Conservation (phyloP, 257 asterid genomes). For the Nicotiana noctiflora region DNA sequence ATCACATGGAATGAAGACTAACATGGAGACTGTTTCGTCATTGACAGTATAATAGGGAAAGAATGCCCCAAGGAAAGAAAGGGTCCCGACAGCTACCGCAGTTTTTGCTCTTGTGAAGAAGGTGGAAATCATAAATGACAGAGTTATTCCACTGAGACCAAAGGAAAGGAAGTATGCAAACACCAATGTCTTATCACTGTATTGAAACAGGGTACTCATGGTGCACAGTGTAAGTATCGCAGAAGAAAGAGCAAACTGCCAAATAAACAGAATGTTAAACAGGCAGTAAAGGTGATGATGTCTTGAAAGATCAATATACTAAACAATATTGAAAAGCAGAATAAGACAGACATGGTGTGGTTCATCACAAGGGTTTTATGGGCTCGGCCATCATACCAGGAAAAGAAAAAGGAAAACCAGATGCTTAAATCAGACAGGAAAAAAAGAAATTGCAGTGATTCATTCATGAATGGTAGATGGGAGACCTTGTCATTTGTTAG, state of each 20-base stretch:
- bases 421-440: neutral
- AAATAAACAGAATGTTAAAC: conserved; percentile 12
- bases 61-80: conserved; percentile 90
- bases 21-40: conserved; percentile 73
- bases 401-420: neutral
- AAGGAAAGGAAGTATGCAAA: conserved; percentile 85
- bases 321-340: neutral
- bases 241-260: conserved; percentile 86
- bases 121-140: conserved; percentile 79
- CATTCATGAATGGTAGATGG: neutral
- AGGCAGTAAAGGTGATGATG: neutral
- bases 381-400: neutral
- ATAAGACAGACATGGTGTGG: neutral
- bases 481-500: neutral
- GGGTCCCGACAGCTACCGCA: conserved; percentile 97
- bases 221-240: conserved; percentile 83
- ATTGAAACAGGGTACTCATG: conserved; percentile 83
- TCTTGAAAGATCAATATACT: neutral
- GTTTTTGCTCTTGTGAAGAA: conserved; percentile 98
- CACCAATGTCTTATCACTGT: conserved; percentile 94
- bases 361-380: conserved; percentile 2
- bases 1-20: conserved; percentile 26
- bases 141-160: conserved; percentile 89
- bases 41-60: conserved; percentile 88
- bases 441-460: neutral